A percentile compares a stretch with the other conserved stretches of the same genome.
Evolutionary conservation across 768 basidiomycete genomes (phyloP).

Genomic region (Lyophyllum shimeji): DNA sequence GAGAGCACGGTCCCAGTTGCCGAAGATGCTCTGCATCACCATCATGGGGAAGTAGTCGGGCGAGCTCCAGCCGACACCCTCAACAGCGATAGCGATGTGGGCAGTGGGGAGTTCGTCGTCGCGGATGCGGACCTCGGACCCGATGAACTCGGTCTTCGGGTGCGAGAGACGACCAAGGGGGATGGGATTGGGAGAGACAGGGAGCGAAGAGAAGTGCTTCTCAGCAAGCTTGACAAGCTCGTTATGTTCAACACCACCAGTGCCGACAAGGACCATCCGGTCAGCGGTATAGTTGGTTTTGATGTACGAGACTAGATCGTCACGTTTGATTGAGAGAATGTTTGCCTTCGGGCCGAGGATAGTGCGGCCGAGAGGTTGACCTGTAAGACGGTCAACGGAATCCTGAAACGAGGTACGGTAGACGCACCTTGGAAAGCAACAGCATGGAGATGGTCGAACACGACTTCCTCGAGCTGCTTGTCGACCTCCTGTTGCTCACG

Average conservation of each 20-base stretch:
- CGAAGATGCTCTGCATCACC: slow-evolving; percentile 96
- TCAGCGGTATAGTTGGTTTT: slow-evolving; percentile 98
- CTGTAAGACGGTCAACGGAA: slow-evolving; percentile 37
- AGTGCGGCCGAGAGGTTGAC: slow-evolving; percentile 92
- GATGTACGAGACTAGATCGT: slow-evolving; percentile 89
- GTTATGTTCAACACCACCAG: slow-evolving; percentile 91
- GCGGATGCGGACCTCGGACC: slow-evolving; percentile 93
- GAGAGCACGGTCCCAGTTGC: slow-evolving; percentile 98
- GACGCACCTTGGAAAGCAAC: slow-evolving; percentile 92
- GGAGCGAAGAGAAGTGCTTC: slow-evolving; percentile 88
- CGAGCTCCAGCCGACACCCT: slow-evolving; percentile 96
- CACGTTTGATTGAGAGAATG: slow-evolving; percentile 91
- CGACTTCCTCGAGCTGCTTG: slow-evolving; percentile 97
- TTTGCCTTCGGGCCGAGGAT: slow-evolving; percentile 96
- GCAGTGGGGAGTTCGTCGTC: slow-evolving; percentile 89
- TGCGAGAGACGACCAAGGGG: slow-evolving; percentile 81
- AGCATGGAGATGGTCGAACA: slow-evolving; percentile 96
- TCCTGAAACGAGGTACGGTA: slow-evolving; percentile 10
- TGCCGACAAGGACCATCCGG: slow-evolving; percentile 97
- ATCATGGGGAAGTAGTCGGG: slow-evolving; percentile 99
- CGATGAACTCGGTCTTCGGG: slow-evolving; percentile 80
- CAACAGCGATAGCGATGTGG: slow-evolving; percentile 95
- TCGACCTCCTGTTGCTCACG: slow-evolving; percentile 99
- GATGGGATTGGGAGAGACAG: slow-evolving; percentile 84
- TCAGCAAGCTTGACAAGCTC: slow-evolving; percentile 94